phyloP scores from a whole-genome alignment of 306 rosid species.

The Medicago truncatula region DNA sequence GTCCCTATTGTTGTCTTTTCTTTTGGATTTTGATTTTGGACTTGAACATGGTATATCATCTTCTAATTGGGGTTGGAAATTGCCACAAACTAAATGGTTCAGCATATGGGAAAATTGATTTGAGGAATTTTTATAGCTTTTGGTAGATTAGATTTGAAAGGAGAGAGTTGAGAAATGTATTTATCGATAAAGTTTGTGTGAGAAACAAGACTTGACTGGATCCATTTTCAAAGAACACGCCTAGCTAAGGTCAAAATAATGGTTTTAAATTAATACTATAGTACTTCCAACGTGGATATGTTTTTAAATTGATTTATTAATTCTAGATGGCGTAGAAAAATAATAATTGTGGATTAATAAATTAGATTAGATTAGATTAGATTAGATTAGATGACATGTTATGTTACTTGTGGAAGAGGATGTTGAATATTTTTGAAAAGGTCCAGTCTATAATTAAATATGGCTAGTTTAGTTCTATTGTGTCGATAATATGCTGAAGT shows the following conservation, averaged over 20 bases:
- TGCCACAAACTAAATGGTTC: slow-evolving; percentile 59
- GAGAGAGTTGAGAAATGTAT: slow-evolving; percentile 5
- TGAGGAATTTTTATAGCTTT: background rate
- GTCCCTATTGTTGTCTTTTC: slow-evolving; percentile 50
- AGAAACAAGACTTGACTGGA: slow-evolving; percentile 42
- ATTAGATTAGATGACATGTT: background rate
- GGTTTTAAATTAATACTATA: background rate
- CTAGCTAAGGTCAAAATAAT: slow-evolving; percentile 49
- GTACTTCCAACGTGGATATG: background rate
- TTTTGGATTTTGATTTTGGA: slow-evolving; percentile 55
- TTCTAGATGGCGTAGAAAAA: background rate
- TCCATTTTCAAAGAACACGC: slow-evolving; percentile 41
- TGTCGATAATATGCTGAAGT: background rate
- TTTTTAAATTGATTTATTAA: background rate
- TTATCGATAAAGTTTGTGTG: background rate
- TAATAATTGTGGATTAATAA: background rate
- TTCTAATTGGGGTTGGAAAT: slow-evolving; percentile 49
- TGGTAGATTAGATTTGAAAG: slow-evolving; percentile 30
- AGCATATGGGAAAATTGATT: slow-evolving; percentile 45
- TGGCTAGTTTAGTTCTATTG: background rate
- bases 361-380: background rate
- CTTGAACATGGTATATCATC: slow-evolving; percentile 48
- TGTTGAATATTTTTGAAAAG: slow-evolving; percentile 29
- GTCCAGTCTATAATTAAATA: background rate
- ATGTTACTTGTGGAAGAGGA: slow-evolving; percentile 44